Evolutionary conservation across 306 rosid genomes (phyloP).

Genomic region (Castanospermum australe): DNA sequence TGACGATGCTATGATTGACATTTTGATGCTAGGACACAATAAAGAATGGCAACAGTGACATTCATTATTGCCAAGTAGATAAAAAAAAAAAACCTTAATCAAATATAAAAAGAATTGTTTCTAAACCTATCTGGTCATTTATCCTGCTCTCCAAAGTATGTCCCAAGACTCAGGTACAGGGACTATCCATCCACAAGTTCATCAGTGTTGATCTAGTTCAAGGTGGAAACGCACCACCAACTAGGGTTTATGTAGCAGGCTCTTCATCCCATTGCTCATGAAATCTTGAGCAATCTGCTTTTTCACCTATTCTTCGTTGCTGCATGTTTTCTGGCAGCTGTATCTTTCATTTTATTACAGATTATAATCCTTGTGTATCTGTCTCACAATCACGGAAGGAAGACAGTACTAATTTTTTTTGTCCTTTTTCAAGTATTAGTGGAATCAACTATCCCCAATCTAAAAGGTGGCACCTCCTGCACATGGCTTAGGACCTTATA

Average conservation of each 20-base stretch:
- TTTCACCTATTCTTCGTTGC: conserved; percentile 24
- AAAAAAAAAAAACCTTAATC: conserved; percentile 5
- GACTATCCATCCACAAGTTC: conserved; percentile 4
- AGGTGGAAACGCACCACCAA: background rate
- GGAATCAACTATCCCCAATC: conserved; percentile 18
- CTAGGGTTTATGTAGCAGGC: conserved; percentile 7
- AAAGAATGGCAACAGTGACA: conserved; percentile 34
- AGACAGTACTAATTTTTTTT: no score
- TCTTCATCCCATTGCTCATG: conserved; percentile 32
- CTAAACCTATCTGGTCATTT: conserved; percentile 33
- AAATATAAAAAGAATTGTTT: conserved; percentile 36
- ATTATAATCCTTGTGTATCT: background rate
- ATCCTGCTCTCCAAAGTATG: conserved; percentile 14
- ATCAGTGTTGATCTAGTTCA: background rate
- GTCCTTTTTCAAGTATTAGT: background rate
- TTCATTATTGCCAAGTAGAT: conserved; percentile 30
- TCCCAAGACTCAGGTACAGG: conserved; percentile 15
- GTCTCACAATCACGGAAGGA: conserved; percentile 2
- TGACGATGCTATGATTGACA: conserved; percentile 24
- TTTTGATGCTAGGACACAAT: conserved; percentile 16
- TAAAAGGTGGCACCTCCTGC: conserved; percentile 7
- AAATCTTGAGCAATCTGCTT: conserved; percentile 34
- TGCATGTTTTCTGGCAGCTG: conserved; percentile 18
- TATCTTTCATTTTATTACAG: conserved; percentile 21
- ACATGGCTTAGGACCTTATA: background rate